Evolutionary conservation across 495 filamentous ascomycete species (phyloP).

Genomic region (Staphylotrichum longicolle): DNA sequence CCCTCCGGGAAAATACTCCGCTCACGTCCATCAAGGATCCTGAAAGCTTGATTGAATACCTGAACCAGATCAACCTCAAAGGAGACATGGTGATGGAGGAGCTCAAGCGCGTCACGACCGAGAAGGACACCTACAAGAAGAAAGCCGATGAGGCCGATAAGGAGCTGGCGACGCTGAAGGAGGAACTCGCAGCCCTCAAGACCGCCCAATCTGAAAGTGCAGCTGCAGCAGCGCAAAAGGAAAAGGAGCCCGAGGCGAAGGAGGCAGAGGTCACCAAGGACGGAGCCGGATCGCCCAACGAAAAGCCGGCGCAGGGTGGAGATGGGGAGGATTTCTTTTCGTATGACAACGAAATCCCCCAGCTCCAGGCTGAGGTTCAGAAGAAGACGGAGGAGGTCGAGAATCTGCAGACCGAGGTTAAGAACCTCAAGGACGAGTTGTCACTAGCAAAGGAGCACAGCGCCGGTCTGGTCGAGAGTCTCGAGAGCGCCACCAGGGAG

Average conservation of each 20-base stretch:
- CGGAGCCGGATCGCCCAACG: conserved; percentile 32
- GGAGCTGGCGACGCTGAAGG: conserved; percentile 53
- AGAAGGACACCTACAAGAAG: conserved; percentile 76
- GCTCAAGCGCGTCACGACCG: conserved; percentile 78
- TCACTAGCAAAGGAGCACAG: conserved; percentile 61
- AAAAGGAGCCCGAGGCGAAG: not conserved
- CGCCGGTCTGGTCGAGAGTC: conserved; percentile 59
- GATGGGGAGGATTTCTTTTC: conserved; percentile 81
- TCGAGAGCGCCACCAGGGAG: conserved; percentile 60
- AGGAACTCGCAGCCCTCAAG: conserved; percentile 38
- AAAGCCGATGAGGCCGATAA: conserved; percentile 70
- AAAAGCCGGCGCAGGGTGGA: conserved; percentile 40
- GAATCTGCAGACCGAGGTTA: conserved; percentile 39
- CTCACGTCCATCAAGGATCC: conserved; percentile 84
- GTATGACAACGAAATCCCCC: conserved; percentile 67
- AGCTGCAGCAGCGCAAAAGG: conserved; percentile 23
- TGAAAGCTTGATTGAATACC: conserved; percentile 81
- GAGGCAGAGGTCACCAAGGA: conserved; percentile 11
- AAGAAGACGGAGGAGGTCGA: conserved; percentile 44
- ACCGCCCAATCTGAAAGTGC: conserved; percentile 32
- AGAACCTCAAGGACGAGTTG: conserved; percentile 40
- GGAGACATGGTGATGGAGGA: conserved; percentile 90
- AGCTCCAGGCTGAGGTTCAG: conserved; percentile 61
- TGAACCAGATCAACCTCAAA: conserved; percentile 83
- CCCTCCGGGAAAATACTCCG: conserved; percentile 86